These are phyloP conservation scores for Omphalea diandra DNA, from an alignment of 441 rosid genomes.

Conservation along the genomic window DNA sequence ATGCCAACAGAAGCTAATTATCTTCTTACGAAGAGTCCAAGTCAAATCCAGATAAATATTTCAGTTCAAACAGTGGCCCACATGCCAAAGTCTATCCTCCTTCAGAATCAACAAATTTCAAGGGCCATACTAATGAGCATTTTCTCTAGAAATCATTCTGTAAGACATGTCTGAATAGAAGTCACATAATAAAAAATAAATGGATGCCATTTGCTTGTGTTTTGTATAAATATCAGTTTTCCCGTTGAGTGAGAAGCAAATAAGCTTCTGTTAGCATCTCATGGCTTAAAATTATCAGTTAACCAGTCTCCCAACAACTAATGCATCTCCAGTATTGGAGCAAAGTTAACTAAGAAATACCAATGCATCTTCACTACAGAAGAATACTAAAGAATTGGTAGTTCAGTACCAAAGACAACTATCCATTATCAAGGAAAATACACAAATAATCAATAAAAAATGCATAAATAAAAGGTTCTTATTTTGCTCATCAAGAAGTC, in stretches of 20 bases:
- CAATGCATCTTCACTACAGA: background rate
- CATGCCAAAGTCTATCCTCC: no score
- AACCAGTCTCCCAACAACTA: background rate
- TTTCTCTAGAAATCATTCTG: background rate
- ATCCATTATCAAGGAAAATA: background rate
- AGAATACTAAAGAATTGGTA: background rate
- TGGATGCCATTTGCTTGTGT: background rate
- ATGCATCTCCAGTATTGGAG: background rate
- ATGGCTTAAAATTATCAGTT: background rate
- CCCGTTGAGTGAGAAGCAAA: background rate
- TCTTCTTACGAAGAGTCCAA: no score
- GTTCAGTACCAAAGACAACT: background rate
- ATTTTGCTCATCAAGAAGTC: no score
- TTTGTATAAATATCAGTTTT: background rate
- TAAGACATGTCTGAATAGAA: background rate
- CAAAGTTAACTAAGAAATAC: no score
- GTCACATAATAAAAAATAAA: background rate
- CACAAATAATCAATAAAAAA: no score
- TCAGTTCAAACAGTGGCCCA: no score
- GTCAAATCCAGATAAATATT: no score
- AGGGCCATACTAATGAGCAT: no score
- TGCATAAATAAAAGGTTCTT: no score
- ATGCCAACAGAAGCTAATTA: no score
- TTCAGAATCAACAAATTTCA: no score
- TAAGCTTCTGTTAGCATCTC: slow-evolving; percentile 1